These are phyloP conservation scores for Salvia sclarea DNA, from an alignment of 305 asterid genomes.

Conservation along the genomic window DNA sequence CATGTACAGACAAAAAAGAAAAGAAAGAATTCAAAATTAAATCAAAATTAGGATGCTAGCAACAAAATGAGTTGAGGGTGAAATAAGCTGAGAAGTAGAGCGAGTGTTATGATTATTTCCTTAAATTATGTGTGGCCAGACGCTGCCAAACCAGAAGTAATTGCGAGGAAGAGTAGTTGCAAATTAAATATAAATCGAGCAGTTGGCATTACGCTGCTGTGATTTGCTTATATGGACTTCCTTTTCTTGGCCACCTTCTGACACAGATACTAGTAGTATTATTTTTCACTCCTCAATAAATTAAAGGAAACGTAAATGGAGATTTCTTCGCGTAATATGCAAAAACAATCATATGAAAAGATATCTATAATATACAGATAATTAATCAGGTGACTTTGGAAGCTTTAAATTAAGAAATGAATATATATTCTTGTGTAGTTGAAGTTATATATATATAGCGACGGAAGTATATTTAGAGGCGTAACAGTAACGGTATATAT, in stretches of 20 bases:
- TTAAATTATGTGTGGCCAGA: slow-evolving; percentile 31
- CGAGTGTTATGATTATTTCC: slow-evolving; percentile 14
- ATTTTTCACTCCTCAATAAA: not conserved
- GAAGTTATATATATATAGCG: too few relatives aligned
- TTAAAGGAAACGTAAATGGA: too few relatives aligned
- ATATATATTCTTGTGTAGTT: too few relatives aligned
- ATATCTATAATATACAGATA: too few relatives aligned
- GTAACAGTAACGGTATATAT: too few relatives aligned
- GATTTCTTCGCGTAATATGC: too few relatives aligned
- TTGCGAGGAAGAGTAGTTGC: slow-evolving; percentile 32
- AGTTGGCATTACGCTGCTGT: not conserved
- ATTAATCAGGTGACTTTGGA: too few relatives aligned
- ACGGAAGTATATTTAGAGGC: too few relatives aligned
- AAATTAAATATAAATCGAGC: slow-evolving; percentile 24
- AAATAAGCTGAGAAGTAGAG: not conserved
- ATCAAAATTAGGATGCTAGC: too few relatives aligned
- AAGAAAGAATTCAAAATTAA: too few relatives aligned
- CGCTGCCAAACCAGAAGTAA: slow-evolving; percentile 30
- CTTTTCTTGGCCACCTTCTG: not conserved
- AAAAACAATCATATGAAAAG: too few relatives aligned
- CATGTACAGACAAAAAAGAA: not conserved
- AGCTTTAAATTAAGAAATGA: too few relatives aligned
- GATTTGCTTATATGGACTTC: not conserved
- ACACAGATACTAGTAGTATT: not conserved
- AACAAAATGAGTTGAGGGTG: not conserved